Base-by-base conservation (phyloP, 139 green algal genomes). In the Ettlia oleoabundans region DNA sequence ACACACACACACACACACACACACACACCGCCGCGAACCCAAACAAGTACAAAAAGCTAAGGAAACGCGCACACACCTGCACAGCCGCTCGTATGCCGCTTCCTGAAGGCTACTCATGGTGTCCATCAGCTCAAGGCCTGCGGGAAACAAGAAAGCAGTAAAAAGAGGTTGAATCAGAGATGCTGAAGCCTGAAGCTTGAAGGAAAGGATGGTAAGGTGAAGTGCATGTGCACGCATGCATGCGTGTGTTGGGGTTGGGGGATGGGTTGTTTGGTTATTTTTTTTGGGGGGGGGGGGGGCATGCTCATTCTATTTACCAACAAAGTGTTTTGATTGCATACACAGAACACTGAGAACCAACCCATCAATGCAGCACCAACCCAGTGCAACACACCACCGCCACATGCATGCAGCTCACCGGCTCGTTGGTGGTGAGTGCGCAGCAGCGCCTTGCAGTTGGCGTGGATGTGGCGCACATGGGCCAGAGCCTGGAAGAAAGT, bases 81-180 rank as follows among this genome's bases (percentile, higher is more conserved):
- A 99, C 61, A 99, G 92, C 55, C 90, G 82, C 90, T 99, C 95
- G 86, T 99, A 98, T 7, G 95, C 97, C 2, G 81, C 87, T 82
- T 99, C 97, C 90, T 99, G 95, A 75, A 98, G 88, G 37, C 71
- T 76, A 2, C 94, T 92, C 96, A 99, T 99, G 30, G 91, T 80
- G 84, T 99, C 97, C 95, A 99, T 98, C 19, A 99, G 92, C 89
- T 99, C 97, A 82, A 99, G 82, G 7, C 97, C 71, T 78, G 71
- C 15, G 55, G 18, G 21, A 28, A n/a, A n/a, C 18, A 65, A 65
- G 9, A 5, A 15, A 65, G 55, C 55, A 65, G 55, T 22, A 65
- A 22, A n/a, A 22, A 58, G 47, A 58, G 15, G 47, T 58, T 24
- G 47, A 58, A 15, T 58, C 15, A 15, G 47, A 10, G 15, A 15